Base-by-base conservation (phyloP, 345 rosid genomes). In the Dipteronia dyeriana region DNA sequence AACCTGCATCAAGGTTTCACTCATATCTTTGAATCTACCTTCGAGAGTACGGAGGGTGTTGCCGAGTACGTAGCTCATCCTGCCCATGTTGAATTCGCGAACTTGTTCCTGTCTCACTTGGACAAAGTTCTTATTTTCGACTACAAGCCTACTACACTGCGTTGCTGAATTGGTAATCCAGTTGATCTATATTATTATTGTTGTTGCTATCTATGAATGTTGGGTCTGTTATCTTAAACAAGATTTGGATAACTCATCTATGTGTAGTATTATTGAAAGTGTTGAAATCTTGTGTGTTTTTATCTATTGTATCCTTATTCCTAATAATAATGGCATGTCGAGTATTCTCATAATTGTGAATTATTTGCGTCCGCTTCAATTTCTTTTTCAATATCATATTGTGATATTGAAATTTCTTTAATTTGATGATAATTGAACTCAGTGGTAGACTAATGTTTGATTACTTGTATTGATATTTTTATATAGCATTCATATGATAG, bases 1-100 rank as follows among this genome's bases (percentile, higher is more conserved):
- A 92, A 92, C 76, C 8, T 88, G 88, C 92, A 92, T 65, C 97
- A 87, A 78, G 97, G 95, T 10, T 95, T 84, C 88, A 91, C 95
- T 2, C 98, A 95, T 68, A 66, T 95, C 54, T 91, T 95, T 57
- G 89, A 87, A 73, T 88, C 94, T 25, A 87, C 88, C 4, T 95
- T 95, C 63, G 98, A 92, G 82, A 91, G 89, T 78, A 88, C 81
- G 0, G 91, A 89, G 75, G 97, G 82, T 19, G 34, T 95, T 60
- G 90, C 89, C 0, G 95, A 92, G 80, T 95, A 95, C 71, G 5
- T 88, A 66, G 75, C 82, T 81, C 97, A 92, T 78, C 98, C 95
- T 67, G 86, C 76, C 13, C 98, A 93, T 72, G 87, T 88, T 12
- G 90, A 95, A 61, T 91, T 81, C 0, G 90, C 89, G 5, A 86